Conservation (phyloP, 2,329 filamentous ascomycete genomes). For the Reticulascus tulasneorum region DNA sequence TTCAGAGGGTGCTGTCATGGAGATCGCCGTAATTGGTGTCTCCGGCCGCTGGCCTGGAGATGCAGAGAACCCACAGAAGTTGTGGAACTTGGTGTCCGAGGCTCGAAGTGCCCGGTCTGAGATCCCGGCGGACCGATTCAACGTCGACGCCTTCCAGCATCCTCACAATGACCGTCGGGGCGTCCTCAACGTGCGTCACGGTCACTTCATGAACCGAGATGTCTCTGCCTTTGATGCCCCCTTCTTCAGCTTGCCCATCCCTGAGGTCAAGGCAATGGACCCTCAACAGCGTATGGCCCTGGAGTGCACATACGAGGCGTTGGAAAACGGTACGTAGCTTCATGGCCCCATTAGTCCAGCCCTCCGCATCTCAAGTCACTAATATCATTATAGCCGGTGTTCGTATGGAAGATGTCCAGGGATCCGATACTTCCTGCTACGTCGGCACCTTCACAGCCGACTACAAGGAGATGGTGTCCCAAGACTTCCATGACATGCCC, state of each 20-base stretch:
- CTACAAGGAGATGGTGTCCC: constrained; percentile 19
- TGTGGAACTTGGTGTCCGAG: constrained; percentile 14
- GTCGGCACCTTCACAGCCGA: constrained; percentile 30
- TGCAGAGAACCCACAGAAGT: not conserved
- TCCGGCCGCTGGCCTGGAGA: not conserved
- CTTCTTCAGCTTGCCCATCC: constrained; percentile 17
- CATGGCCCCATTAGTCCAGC: not conserved
- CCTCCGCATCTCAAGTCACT: not conserved
- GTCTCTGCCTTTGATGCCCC: constrained; percentile 16
- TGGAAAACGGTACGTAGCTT: too few relatives aligned
- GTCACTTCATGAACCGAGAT: constrained; percentile 3
- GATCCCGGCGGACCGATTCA: constrained; percentile 44
- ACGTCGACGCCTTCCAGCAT: constrained; percentile 51
- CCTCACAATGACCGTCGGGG: constrained; percentile 45
- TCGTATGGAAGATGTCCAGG: constrained; percentile 30
- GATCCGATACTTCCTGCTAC: constrained; percentile 27
- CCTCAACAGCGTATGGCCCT: constrained; percentile 23
- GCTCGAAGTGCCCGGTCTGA: constrained; percentile 36
- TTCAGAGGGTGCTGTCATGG: too few relatives aligned
- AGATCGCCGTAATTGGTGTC: not conserved
- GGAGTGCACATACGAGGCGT: constrained; percentile 1
- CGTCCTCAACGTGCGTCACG: constrained; percentile 39
- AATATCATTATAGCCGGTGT: constrained; percentile 32
- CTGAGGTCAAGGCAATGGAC: constrained; percentile 22
- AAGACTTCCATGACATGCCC: constrained; percentile 20